These are phyloP conservation scores for Cordyceps cicadae DNA, from an alignment of 2,329 filamentous ascomycete species.

Conservation along the genomic window DNA sequence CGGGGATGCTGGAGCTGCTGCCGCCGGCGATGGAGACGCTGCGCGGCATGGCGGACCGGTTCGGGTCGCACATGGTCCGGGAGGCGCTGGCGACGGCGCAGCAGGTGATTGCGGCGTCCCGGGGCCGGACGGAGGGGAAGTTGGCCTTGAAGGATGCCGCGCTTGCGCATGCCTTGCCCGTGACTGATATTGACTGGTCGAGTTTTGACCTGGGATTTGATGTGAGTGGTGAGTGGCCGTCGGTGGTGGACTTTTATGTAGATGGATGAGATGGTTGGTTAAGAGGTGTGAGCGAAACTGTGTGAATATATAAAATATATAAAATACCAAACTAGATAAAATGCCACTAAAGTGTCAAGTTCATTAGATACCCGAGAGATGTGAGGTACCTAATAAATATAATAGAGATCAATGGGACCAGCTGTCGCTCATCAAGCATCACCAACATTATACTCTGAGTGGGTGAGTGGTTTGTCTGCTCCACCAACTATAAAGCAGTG, in stretches of 20 bases:
- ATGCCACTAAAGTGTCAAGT: too few relatives aligned
- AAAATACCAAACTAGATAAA: too few relatives aligned
- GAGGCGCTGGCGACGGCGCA: constrained; percentile 14
- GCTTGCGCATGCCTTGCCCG: constrained; percentile 2
- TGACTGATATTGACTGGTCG: background rate
- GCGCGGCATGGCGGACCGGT: constrained; percentile 5
- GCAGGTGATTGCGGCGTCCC: background rate
- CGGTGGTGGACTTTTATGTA: background rate
- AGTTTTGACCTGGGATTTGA: background rate
- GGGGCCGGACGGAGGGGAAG: background rate
- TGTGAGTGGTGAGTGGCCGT: background rate
- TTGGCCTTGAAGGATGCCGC: constrained; percentile 2
- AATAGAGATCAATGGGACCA: too few relatives aligned
- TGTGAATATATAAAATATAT: too few relatives aligned
- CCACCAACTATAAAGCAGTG: too few relatives aligned
- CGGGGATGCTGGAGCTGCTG: constrained; percentile 8
- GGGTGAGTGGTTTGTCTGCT: too few relatives aligned
- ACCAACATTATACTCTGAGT: too few relatives aligned
- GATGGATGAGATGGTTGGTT: background rate
- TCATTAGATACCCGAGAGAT: too few relatives aligned
- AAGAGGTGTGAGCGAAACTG: too few relatives aligned
- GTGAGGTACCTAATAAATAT: too few relatives aligned
- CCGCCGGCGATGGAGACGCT: constrained; percentile 10
- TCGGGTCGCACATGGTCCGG: constrained; percentile 13
- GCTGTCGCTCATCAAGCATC: too few relatives aligned